Evolutionary conservation across 108 stramenopile genomes (phyloP).

Genomic region (Phaeodactylum tricornutum): DNA sequence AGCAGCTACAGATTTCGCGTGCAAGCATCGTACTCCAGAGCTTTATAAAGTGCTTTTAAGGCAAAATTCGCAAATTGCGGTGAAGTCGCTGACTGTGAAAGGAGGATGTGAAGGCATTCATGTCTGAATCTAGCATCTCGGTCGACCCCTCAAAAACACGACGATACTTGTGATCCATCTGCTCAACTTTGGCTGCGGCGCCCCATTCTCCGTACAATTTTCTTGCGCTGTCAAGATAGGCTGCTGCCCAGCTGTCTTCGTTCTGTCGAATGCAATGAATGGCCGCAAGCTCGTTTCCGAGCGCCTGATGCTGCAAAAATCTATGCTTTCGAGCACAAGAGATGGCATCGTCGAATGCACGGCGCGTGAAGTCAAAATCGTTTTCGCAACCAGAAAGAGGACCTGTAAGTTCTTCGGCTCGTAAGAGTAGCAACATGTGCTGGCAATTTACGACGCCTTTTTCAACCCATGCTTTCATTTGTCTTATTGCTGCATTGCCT

Average conservation of each 20-base stretch:
- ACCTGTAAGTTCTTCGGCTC: neutral
- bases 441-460: constrained; percentile 2
- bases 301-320: neutral
- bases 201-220: constrained; percentile 4
- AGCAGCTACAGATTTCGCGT: too few species aligned
- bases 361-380: neutral
- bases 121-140: neutral
- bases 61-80: too few species aligned
- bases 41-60: too few species aligned
- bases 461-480: neutral
- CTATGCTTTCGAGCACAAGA: neutral
- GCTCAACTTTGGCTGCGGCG: constrained; percentile 2
- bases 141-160: neutral
- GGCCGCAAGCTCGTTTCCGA: neutral
- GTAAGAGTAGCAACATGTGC: neutral
- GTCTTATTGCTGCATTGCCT: neutral
- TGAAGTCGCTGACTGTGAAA: too few species aligned
- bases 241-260: neutral
- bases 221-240: neutral
- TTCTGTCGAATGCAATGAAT: neutral
- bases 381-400: too few species aligned
- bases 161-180: neutral
- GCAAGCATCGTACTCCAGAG: too few species aligned
- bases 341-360: constrained; percentile 1
- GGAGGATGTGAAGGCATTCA: too few species aligned